Evolutionary conservation across 2,329 filamentous ascomycete species (phyloP).

Genomic region (Stagonosporopsis cucurbitacearum): DNA sequence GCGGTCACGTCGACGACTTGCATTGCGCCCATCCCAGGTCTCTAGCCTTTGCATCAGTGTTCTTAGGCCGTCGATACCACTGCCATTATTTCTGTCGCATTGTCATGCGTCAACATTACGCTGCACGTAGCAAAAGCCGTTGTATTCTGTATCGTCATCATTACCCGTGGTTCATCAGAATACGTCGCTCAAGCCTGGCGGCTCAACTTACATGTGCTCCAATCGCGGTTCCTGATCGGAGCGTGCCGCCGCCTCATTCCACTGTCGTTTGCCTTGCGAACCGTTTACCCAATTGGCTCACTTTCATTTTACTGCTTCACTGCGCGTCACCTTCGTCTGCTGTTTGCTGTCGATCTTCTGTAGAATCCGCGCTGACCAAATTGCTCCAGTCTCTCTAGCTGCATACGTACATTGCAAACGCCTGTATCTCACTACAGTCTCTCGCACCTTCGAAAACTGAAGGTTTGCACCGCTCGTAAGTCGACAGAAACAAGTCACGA

Average conservation of each 20-base stretch:
- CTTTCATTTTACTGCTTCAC: slow-evolving; percentile 8
- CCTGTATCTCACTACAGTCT: slow-evolving; percentile 24
- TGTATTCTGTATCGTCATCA: slow-evolving; percentile 2
- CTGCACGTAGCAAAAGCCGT: slow-evolving; percentile 7
- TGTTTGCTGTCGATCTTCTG: not conserved
- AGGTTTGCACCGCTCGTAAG: slow-evolving; percentile 35
- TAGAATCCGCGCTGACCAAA: slow-evolving; percentile 22
- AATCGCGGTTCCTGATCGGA: slow-evolving; percentile 8
- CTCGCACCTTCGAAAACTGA: slow-evolving; percentile 26
- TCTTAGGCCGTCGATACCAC: not conserved
- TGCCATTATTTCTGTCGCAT: slow-evolving; percentile 5
- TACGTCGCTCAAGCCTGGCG: slow-evolving; percentile 3
- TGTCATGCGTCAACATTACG: slow-evolving; percentile 3
- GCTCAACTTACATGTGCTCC: slow-evolving; percentile 10
- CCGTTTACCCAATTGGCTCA: slow-evolving; percentile 2
- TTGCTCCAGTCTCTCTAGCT: slow-evolving; percentile 17
- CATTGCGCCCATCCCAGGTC: slow-evolving; percentile 2
- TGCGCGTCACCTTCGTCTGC: not conserved
- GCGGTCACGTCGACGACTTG: slow-evolving; percentile 6
- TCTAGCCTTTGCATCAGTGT: not conserved
- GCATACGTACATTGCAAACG: slow-evolving; percentile 22
- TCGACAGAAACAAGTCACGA: not conserved
- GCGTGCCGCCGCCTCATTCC: slow-evolving; percentile 15
- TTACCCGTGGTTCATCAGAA: slow-evolving; percentile 1
- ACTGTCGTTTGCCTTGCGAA: not conserved